Evolutionary conservation across 2,329 filamentous ascomycete genomes (phyloP), one percentile per base, ranked within the genome.

Genomic region (Chrysoporthe cubensis): DNA sequence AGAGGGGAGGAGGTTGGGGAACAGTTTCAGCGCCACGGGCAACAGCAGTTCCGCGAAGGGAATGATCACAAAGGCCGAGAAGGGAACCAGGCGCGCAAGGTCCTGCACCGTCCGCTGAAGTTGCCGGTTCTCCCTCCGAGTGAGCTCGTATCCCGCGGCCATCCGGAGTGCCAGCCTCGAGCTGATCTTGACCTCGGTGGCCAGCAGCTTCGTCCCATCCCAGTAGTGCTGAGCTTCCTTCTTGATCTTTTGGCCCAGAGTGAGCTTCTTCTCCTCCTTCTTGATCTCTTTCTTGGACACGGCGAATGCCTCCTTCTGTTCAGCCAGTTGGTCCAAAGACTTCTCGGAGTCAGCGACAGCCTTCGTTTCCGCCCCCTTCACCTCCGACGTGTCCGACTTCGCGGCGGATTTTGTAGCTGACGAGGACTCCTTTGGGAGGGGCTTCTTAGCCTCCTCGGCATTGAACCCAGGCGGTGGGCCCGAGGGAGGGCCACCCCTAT

Each of bases 71-170:
- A 99, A 99, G 73, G 97, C 91, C 8, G 94, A 97, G 80, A 99
- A 99, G 18, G 96, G 96, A 16, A 99, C 92, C 68, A 99, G 83
- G 18, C 96, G 94, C 44, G 89, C 94, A 59, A 99, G 85, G 82
- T 99, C 96, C 80, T 96, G 93, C 18, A 97, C 93, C 13, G 96
- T 99, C 76, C 96, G 88, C 82, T 92, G 90, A 66, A 99, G 85
- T 86, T 98, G 96, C 76, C 94, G 88, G 81, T 96, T 89, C 82
- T 99, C 96, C 82, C 96, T 89, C 71, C 96, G 90, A 68, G 92
- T 97, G 71, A 99, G 88, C 80, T 99, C 96, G 81, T 99, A 99
- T 8, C 96, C 96, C 68, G 93, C 94, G 16, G 94, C 94, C 96
- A 99, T 99, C 84, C 97, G 98, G 78, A 97, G 80, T 6, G 94